Evolutionary conservation across 75 land plant species (phyloP), one percentile per base, ranked within the genome.

Genomic region (Cupressus sempervirens): DNA sequence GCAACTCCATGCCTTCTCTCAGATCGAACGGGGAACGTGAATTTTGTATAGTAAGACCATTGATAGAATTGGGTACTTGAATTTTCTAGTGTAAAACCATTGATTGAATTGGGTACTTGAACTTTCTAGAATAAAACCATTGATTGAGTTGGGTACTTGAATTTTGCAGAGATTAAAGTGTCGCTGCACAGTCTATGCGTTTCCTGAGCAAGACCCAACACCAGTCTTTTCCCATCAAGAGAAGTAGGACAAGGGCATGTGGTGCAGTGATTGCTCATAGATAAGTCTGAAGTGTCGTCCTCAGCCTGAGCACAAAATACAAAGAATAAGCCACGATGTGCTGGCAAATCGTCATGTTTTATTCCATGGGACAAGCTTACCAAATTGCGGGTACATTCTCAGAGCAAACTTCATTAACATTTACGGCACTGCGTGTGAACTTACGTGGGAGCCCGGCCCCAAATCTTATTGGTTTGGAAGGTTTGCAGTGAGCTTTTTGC

Each of bases 301-400:
- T 72, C 32, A 72, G 1, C 15, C 74, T 30, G 74, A 30, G 36
- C 15, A 72, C 34, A 72, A 72, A 72, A 72, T 32, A 62, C 74
- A 72, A 72, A 32, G 68, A 72, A 72, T 72, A 72, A 72, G 35
- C 35, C 74, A 72, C 36, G 12, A 8, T 72, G 74, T 72, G 74
- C 74, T 72, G 74, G 74, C 74, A 72, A 32, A 72, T 72, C 35
- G 74, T 30, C 32, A 72, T 72, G 74, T 72, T 72, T 72, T 72
- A 72, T 72, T 72, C 74, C 74, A 72, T 11, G 35, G 35, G 36
- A 72, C 74, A 23, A 30, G 36, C 7, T 6, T 3, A 65, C n/a
- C 68, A 65, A 9, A 26, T 23, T 65, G 35, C 15, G 15, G 35
- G 13, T 30, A 30, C 14, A 32, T 12, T 8, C 74, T 68, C 0